Evolutionary conservation across 2,329 filamentous ascomycete genomes (phyloP).

Genomic region (Cadophora luteo-olivacea): DNA sequence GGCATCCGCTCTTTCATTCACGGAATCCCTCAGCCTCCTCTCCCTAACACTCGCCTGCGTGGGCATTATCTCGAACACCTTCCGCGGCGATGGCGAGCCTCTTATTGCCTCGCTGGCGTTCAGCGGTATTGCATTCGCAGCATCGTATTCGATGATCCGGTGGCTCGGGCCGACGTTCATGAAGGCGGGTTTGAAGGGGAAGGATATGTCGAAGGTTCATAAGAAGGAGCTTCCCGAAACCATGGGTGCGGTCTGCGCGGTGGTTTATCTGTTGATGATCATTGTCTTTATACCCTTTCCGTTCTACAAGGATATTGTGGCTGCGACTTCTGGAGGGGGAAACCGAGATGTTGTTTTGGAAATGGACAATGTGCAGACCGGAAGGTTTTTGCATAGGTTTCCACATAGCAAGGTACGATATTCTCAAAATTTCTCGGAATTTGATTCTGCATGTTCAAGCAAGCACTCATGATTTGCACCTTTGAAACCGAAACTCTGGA

Average conservation of each 20-base stretch:
- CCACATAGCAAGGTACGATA: slow-evolving; percentile 84
- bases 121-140: slow-evolving; percentile 81
- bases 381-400: slow-evolving; percentile 87
- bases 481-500: neutral
- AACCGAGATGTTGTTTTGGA: slow-evolving; percentile 83
- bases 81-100: slow-evolving; percentile 83
- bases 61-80: slow-evolving; percentile 79
- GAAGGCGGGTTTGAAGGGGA: slow-evolving; percentile 85
- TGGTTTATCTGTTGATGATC: slow-evolving; percentile 87
- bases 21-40: slow-evolving; percentile 60
- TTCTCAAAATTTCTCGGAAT: neutral
- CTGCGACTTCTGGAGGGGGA: slow-evolving; percentile 90
- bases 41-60: slow-evolving; percentile 70
- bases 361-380: slow-evolving; percentile 61
- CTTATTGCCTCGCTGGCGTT: slow-evolving; percentile 88
- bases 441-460: neutral
- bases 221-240: slow-evolving; percentile 87
- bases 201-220: slow-evolving; percentile 81
- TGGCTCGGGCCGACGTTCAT: slow-evolving; percentile 94
- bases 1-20: slow-evolving; percentile 52
- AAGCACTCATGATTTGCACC: neutral
- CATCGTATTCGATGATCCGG: slow-evolving; percentile 84
- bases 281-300: slow-evolving; percentile 96
- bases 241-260: slow-evolving; percentile 92
- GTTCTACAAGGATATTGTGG: slow-evolving; percentile 98